Percentiles rank a stretch among this genome's conserved stretches.
phyloP scores from a whole-genome alignment of 2,329 filamentous ascomycete species.

The Sarocladium oryzae region DNA sequence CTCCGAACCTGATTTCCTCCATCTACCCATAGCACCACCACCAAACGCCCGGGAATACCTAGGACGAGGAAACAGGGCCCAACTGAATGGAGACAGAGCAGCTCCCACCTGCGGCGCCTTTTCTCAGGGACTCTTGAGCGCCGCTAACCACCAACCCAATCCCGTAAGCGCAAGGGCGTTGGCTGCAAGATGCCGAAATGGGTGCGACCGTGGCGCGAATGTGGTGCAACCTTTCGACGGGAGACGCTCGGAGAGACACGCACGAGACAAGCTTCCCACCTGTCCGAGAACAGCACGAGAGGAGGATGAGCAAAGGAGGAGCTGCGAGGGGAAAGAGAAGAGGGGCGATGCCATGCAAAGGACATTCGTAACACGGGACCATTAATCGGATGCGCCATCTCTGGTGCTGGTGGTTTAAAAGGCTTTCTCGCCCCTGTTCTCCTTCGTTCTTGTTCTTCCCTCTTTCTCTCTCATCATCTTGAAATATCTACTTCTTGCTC shows the following conservation, averaged over 20 bases:
- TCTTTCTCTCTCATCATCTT: conserved; percentile 5
- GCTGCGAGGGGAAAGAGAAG: not conserved
- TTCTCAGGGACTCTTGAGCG: too few relatives aligned
- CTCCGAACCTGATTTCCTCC: not conserved
- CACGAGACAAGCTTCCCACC: conserved; percentile 2
- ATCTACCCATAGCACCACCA: not conserved
- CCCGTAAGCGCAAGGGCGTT: not conserved
- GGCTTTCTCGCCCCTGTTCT: not conserved
- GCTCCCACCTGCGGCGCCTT: too few relatives aligned
- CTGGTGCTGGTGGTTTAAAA: conserved; percentile 5
- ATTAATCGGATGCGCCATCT: not conserved
- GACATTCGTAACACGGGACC: not conserved
- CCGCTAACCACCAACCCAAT: not conserved
- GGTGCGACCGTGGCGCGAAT: conserved; percentile 3
- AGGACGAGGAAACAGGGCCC: too few relatives aligned
- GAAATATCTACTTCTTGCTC: not conserved
- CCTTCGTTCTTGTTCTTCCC: not conserved
- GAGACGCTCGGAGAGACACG: conserved; percentile 4
- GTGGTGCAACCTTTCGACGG: conserved; percentile 3
- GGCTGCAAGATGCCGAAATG: conserved; percentile 6
- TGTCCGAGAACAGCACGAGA: not conserved
- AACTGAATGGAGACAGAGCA: not conserved
- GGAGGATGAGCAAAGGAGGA: not conserved
- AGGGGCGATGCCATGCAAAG: not conserved
- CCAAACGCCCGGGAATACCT: not conserved